These are phyloP conservation scores for Dactylellina leptospora DNA, from an alignment of 2,329 filamentous ascomycete genomes.

Conservation along the genomic window DNA sequence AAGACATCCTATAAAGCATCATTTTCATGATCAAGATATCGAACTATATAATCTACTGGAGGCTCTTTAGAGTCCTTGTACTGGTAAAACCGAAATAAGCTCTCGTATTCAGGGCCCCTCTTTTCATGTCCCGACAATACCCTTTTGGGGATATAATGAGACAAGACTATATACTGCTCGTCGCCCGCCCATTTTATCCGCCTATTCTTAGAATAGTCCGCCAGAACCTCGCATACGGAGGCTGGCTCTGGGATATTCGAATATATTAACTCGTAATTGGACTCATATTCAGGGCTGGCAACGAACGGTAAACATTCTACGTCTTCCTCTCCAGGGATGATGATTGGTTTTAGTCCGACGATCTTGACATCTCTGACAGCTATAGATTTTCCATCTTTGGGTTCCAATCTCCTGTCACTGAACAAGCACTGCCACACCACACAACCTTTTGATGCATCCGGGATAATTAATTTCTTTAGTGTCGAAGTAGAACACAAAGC, in stretches of 20 bases:
- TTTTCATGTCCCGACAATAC: background rate
- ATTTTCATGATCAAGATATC: background rate
- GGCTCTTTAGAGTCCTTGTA: background rate
- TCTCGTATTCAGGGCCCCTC: background rate
- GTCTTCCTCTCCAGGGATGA: background rate
- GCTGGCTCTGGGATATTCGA: conserved; percentile 5
- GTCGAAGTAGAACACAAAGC: background rate
- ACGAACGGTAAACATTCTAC: too few relatives aligned
- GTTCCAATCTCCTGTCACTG: background rate
- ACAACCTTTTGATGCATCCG: background rate
- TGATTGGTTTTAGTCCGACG: conserved; percentile 15
- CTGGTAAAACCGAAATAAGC: conserved; percentile 14
- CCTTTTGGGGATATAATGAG: background rate
- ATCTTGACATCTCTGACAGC: background rate
- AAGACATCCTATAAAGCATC: too few relatives aligned
- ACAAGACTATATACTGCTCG: conserved; percentile 13
- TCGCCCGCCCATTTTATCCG: conserved; percentile 14
- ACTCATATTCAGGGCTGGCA: background rate
- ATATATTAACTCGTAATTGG: background rate
- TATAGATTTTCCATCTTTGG: background rate
- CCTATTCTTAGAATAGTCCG: background rate
- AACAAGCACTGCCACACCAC: conserved; percentile 14
- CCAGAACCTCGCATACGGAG: conserved; percentile 5
- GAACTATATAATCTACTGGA: conserved; percentile 1
- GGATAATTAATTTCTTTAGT: background rate